Conservation (phyloP, 768 basidiomycete species). For the Psilocybe subaeruginosa region DNA sequence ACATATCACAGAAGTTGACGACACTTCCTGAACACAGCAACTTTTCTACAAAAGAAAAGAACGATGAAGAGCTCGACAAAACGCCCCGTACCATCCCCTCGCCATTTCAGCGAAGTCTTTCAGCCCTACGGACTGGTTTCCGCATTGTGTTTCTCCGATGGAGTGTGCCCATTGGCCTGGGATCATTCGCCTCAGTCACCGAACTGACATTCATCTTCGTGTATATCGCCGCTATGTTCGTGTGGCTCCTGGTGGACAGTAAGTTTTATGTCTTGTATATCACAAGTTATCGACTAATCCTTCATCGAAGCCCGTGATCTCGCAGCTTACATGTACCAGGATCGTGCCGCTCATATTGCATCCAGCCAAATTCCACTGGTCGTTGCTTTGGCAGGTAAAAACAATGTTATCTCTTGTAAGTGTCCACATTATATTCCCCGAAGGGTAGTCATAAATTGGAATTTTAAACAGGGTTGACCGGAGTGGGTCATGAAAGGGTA, state of each 20-base stretch:
- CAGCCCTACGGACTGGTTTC: slow-evolving; percentile 44
- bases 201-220: slow-evolving; percentile 49
- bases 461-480: slow-evolving; percentile 45
- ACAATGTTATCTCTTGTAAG: slow-evolving; percentile 57
- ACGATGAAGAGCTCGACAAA: slow-evolving; percentile 22
- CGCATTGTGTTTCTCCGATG: slow-evolving; percentile 53
- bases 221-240: slow-evolving; percentile 48
- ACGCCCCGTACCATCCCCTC: neutral
- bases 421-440: neutral
- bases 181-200: slow-evolving; percentile 35
- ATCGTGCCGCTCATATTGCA: slow-evolving; percentile 43
- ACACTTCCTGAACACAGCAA: neutral
- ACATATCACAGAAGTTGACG: slow-evolving; percentile 14
- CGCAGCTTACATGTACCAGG: slow-evolving; percentile 35
- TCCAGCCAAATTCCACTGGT: slow-evolving; percentile 54
- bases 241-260: slow-evolving; percentile 50
- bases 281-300: slow-evolving; percentile 13
- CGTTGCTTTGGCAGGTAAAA: slow-evolving; percentile 59
- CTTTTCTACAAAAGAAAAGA: slow-evolving; percentile 18
- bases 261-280: slow-evolving; percentile 22
- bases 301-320: slow-evolving; percentile 33
- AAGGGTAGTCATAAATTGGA: neutral
- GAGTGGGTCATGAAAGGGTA: slow-evolving; percentile 57
- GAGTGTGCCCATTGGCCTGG: slow-evolving; percentile 46
- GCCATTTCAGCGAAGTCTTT: slow-evolving; percentile 30